These are phyloP conservation scores for Colletotrichum euphorbiae DNA, from an alignment of 2,329 filamentous ascomycete genomes.

Conservation along the genomic window DNA sequence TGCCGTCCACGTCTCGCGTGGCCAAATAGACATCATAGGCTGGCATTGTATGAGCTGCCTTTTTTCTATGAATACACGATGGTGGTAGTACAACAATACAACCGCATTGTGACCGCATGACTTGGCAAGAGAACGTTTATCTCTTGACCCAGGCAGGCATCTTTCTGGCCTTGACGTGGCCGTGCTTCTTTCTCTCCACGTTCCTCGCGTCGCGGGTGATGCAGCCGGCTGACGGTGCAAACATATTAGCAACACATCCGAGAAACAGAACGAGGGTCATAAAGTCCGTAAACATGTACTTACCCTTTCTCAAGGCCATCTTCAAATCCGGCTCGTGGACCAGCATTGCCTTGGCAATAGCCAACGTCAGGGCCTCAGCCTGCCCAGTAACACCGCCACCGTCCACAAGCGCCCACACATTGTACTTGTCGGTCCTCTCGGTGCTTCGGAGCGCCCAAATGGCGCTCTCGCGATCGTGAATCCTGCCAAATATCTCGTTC, in stretches of 20 bases:
- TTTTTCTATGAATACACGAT: conserved; percentile 39
- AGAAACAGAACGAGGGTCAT: background rate
- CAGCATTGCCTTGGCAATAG: conserved; percentile 86
- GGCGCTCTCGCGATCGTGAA: conserved; percentile 95
- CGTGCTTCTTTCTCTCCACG: conserved; percentile 98
- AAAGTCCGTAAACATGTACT: conserved; percentile 49
- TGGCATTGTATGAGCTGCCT: conserved; percentile 33
- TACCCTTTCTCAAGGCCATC: conserved; percentile 87
- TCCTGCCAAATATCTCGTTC: conserved; percentile 81
- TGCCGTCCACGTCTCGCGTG: background rate
- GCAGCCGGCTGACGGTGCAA: conserved; percentile 78
- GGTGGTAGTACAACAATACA: conserved; percentile 33
- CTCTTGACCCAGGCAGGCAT: conserved; percentile 98
- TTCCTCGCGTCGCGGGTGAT: conserved; percentile 90
- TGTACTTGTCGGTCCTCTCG: conserved; percentile 92
- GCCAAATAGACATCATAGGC: conserved; percentile 33
- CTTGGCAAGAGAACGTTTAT: conserved; percentile 50
- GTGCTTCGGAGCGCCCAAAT: conserved; percentile 91
- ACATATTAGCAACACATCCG: conserved; percentile 54
- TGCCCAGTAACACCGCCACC: conserved; percentile 96
- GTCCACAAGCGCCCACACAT: conserved; percentile 86
- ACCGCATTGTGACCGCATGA: background rate
- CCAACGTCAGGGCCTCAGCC: conserved; percentile 92
- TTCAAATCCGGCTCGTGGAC: conserved; percentile 95
- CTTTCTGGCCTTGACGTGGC: conserved; percentile 96